phyloP scores from a whole-genome alignment of 2,329 filamentous ascomycete species.

The Epichloe amarillans region DNA sequence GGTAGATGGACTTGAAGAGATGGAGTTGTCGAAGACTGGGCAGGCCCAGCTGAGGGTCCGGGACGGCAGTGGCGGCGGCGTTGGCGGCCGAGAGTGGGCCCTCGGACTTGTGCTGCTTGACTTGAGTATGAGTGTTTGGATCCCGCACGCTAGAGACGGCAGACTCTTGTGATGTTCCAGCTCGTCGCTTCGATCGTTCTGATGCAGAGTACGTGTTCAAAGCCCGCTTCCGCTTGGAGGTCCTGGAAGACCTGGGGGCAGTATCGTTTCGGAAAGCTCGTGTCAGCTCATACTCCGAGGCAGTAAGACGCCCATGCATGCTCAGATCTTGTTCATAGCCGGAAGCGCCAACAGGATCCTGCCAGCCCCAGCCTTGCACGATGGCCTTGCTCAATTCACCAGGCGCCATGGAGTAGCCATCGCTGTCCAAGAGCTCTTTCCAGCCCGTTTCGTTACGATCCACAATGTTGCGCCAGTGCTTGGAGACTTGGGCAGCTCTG shows the following conservation, averaged over 20 bases:
- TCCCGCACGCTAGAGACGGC: slow-evolving; percentile 25
- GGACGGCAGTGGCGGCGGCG: slow-evolving; percentile 69
- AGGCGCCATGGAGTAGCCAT: slow-evolving; percentile 65
- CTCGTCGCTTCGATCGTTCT: slow-evolving; percentile 41
- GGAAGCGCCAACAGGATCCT: slow-evolving; percentile 63
- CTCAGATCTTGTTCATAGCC: slow-evolving; percentile 75
- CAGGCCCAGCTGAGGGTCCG: slow-evolving; percentile 68
- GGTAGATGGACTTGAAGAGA: slow-evolving; percentile 92
- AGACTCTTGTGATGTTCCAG: slow-evolving; percentile 30
- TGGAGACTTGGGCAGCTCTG: slow-evolving; percentile 83
- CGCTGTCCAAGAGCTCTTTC: slow-evolving; percentile 80
- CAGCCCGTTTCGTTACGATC: slow-evolving; percentile 91
- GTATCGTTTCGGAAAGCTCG: slow-evolving; percentile 28
- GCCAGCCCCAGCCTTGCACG: slow-evolving; percentile 92
- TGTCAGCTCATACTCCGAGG: slow-evolving; percentile 38
- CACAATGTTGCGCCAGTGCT: slow-evolving; percentile 80
- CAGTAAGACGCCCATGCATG: slow-evolving; percentile 36
- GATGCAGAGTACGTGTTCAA: slow-evolving; percentile 29
- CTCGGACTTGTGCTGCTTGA: slow-evolving; percentile 48
- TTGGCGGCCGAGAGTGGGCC: slow-evolving; percentile 79
- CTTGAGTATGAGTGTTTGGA: slow-evolving; percentile 24
- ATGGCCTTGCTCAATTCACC: slow-evolving; percentile 82
- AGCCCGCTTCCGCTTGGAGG: slow-evolving; percentile 44
- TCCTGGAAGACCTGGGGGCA: slow-evolving; percentile 28
- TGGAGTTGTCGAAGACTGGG: slow-evolving; percentile 71